Evolutionary conservation across 1,284 basidiomycete species (phyloP), one percentile per base, ranked within the genome.

Genomic region (Malassezia equina): DNA sequence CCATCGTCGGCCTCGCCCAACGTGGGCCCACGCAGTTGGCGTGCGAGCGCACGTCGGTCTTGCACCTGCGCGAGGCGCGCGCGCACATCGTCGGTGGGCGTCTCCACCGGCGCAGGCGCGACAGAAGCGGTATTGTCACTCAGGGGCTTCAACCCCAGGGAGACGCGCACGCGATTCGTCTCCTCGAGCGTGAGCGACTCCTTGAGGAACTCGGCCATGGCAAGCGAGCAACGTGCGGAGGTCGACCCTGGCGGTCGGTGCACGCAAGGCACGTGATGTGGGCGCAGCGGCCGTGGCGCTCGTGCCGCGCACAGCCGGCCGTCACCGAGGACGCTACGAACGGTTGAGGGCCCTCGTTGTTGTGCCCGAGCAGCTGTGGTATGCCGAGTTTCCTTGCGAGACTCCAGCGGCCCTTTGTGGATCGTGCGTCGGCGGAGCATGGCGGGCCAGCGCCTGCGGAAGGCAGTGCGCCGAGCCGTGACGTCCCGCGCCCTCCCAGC

Each of bases 131-230:
- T 55, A 48, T 62, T 62, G 9, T 65, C 65, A 84, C 82, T 24
- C 76, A 98, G 82, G 32, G 93, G 93, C 75, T 90, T 89, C 61
- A 99, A 84, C 66, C 94, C 94, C 41, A 96, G 82, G 7, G 84
- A 86, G 61, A 94, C 83, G 78, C 94, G 89, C 74, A 95, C 88
- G 77, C 87, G 90, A 81, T 96, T 96, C 51, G 91, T 95, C 81
- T 98, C 94, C 75, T 95, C 91, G 73, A 98, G 82, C 65, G 86
- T 85, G 74, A 94, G 85, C 73, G 86, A 85, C 76, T 90, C 85
- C 55, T 76, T 76, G 24, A 63, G 62, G 57, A 71, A 71, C 58
- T 64, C 67, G 55, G 64, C 64, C 69, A 71, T 71, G 58, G 46
- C 42, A 23, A 31, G 12, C 17, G 29, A n/a, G n/a, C n/a, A n/a